Percentiles rank a stretch among this genome's conserved stretches.
Evolutionary conservation across 352 stramenopile species (phyloP).

Genomic region (Pythium utonaiense): DNA sequence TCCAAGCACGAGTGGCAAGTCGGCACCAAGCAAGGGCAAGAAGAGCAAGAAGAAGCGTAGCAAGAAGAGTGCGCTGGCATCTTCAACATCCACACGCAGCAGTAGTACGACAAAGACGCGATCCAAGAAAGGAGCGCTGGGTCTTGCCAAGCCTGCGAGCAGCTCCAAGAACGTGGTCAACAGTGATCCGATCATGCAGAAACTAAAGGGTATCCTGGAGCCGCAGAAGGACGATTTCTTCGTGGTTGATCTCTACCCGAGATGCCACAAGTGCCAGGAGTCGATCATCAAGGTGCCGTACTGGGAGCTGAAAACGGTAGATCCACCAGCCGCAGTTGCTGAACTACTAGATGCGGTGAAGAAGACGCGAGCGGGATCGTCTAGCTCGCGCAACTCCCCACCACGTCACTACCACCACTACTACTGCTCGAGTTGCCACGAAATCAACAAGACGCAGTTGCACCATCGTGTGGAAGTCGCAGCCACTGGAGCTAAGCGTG

Average conservation of each 20-base stretch:
- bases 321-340: slow-evolving; percentile 54
- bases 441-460: slow-evolving; percentile 72
- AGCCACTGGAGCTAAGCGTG: slow-evolving; percentile 56
- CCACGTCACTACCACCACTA: slow-evolving; percentile 84
- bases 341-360: slow-evolving; percentile 80
- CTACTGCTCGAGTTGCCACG: slow-evolving; percentile 69
- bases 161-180: slow-evolving; percentile 79
- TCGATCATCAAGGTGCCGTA: slow-evolving; percentile 86
- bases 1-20: slow-evolving; percentile 15
- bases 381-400: slow-evolving; percentile 56
- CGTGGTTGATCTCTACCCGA: slow-evolving; percentile 93
- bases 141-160: slow-evolving; percentile 32
- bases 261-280: slow-evolving; percentile 85
- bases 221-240: slow-evolving; percentile 99
- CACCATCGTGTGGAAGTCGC: slow-evolving; percentile 73
- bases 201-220: slow-evolving; percentile 96
- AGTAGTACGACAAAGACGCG: slow-evolving; percentile 51
- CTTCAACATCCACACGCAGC: slow-evolving; percentile 33
- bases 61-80: slow-evolving; percentile 57
- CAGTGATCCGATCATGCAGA: slow-evolving; percentile 95
- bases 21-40: slow-evolving; percentile 26
- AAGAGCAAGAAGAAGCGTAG: slow-evolving; percentile 81
- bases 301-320: slow-evolving; percentile 76
- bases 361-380: slow-evolving; percentile 61
- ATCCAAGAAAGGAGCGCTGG: slow-evolving; percentile 53